Evolutionary conservation across 805 yeast species (phyloP).

Genomic region (Starmerella bombicola): DNA sequence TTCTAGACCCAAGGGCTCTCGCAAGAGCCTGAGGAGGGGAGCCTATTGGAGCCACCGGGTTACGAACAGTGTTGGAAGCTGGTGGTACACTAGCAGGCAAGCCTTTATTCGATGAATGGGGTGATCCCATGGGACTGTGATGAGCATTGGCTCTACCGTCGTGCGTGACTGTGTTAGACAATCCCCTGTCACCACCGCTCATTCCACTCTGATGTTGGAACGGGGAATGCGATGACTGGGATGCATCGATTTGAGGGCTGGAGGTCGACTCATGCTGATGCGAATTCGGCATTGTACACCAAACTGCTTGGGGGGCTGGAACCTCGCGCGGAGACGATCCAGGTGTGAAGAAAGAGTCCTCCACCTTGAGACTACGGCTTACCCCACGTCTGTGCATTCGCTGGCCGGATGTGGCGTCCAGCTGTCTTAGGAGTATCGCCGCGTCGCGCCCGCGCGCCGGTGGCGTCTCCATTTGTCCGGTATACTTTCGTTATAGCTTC

Average conservation of each 20-base stretch:
- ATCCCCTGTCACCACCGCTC: background rate
- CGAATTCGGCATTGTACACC: background rate
- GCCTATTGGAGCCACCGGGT: background rate
- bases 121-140: background rate
- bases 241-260: background rate
- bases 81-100: background rate
- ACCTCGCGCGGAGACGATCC: conserved; percentile 7
- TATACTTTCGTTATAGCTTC: background rate
- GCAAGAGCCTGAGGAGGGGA: background rate
- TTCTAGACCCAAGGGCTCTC: conserved; percentile 7
- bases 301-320: background rate
- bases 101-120: background rate
- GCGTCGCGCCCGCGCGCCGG: conserved; percentile 17
- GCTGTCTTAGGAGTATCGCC: conserved; percentile 17
- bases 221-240: background rate
- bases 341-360: conserved; percentile 18
- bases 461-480: conserved; percentile 16
- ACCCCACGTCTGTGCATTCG: conserved; percentile 18
- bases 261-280: background rate
- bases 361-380: conserved; percentile 13
- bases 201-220: background rate
- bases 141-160: background rate
- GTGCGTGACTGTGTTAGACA: background rate
- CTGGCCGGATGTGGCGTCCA: conserved; percentile 13
- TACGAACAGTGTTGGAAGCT: background rate